phyloP scores from a whole-genome alignment of 108 stramenopile species.

The Phaeodactylum tricornutum region DNA sequence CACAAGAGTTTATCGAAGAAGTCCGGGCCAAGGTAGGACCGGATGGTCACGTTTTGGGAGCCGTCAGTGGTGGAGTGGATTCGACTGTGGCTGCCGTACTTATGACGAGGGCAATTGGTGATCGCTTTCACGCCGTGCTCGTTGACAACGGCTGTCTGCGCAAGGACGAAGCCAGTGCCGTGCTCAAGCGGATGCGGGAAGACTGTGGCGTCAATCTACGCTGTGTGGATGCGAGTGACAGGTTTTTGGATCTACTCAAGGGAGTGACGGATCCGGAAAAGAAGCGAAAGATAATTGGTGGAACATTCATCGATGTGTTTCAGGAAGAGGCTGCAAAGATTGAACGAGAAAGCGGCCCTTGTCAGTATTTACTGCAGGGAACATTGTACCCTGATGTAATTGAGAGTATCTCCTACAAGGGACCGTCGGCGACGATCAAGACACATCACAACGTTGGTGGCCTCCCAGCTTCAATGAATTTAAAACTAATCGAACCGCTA shows the following conservation, averaged over 20 bases:
- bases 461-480: constrained; percentile 89
- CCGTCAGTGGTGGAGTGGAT: constrained; percentile 99
- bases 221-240: constrained; percentile 89
- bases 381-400: constrained; percentile 99
- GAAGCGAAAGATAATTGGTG: constrained; percentile 97
- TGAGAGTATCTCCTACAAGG: constrained; percentile 97
- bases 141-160: constrained; percentile 98
- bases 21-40: constrained; percentile 84
- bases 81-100: constrained; percentile 96
- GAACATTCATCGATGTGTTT: constrained; percentile 95
- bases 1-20: constrained; percentile 85
- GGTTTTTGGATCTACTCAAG: constrained; percentile 76
- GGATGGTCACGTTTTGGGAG: constrained; percentile 93
- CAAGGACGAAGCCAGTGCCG: constrained; percentile 86
- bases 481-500: constrained; percentile 96
- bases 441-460: constrained; percentile 99
- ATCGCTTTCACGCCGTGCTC: constrained; percentile 95
- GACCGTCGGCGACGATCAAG: constrained; percentile 98
- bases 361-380: constrained; percentile 88
- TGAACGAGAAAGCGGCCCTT: constrained; percentile 49
- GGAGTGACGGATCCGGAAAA: constrained; percentile 94
- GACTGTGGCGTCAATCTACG: constrained; percentile 90
- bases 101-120: constrained; percentile 92
- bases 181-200: constrained; percentile 78
- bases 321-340: constrained; percentile 91